Percentiles rank a stretch among this genome's conserved stretches.
Evolutionary conservation across 768 basidiomycete species (phyloP).

Genomic region (Agrocybe pediades): DNA sequence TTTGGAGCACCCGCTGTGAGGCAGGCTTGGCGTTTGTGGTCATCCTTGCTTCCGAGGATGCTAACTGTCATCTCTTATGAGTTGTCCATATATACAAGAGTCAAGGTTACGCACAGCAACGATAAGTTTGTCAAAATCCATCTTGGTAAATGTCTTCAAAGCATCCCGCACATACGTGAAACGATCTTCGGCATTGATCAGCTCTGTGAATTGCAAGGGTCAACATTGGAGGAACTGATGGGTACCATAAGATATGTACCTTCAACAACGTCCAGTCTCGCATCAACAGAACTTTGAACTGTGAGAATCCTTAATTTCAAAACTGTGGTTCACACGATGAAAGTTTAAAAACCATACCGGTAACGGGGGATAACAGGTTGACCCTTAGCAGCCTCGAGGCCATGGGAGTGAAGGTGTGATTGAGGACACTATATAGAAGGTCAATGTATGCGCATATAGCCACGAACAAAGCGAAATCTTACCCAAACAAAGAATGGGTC

Average conservation of each 20-base stretch:
- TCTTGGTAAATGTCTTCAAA: constrained; percentile 69
- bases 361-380: constrained; percentile 82
- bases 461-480: constrained; percentile 14
- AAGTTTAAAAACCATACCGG: constrained; percentile 47
- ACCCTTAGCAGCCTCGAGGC: constrained; percentile 77
- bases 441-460: background rate
- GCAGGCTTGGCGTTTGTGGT: constrained; percentile 62
- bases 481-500: constrained; percentile 81
- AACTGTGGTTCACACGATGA: background rate
- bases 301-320: constrained; percentile 6
- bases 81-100: background rate
- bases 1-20: constrained; percentile 69
- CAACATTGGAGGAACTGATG: background rate
- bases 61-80: constrained; percentile 46
- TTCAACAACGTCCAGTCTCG: constrained; percentile 85
- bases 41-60: constrained; percentile 58
- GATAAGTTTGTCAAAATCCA: constrained; percentile 89
- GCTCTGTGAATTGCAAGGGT: constrained; percentile 49
- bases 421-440: constrained; percentile 53
- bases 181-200: constrained; percentile 74
- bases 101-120: constrained; percentile 47
- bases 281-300: constrained; percentile 71
- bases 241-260: constrained; percentile 38
- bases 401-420: constrained; percentile 91
- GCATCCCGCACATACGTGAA: constrained; percentile 71